Evolutionary conservation across 768 basidiomycete genomes (phyloP), one percentile per base, ranked within the genome.

Genomic region (Pulveroboletus sp.): DNA sequence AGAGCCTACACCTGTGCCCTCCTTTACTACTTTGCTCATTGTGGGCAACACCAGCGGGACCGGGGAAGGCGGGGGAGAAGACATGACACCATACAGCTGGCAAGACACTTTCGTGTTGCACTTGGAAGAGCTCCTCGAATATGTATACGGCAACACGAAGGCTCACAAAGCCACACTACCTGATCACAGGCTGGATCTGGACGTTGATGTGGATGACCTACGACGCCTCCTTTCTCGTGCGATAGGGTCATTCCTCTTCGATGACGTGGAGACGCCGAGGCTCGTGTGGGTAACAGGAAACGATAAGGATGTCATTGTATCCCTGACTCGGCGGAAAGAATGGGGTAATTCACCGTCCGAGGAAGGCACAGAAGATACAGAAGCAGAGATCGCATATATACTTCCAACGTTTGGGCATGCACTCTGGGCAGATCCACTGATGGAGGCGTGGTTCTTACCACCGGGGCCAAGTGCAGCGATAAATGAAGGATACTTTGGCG

Each of bases 351-450:
- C 51, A n/a, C 18, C 32, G 27, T 50, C 46, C 8, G 57, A 42
- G n/a, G 45, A 50, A 21, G 60, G 51, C 7, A 57, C 44, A 15
- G 61, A 60, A 14, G 66, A 52, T 6, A 57, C 44, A 15, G 61
- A 60, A 14, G 66, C 52, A 21, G 67, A 65, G 17, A 57, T 69
- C 57, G 54, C 64, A 61, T 57, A 64, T 64, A 47, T 74, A 14
- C 59, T 45, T 70, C 82, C 32, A 69, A 71, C 56, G 43, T 81
- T 54, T 59, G 53, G 74, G 1, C 80, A 77, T 55, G 81, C 84
- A 11, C 55, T 89, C 21, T 90, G 85, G 81, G 87, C 85, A 27
- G 88, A 90, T 62, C 88, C 88, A 9, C 67, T 89, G 35, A 72
- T 88, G 33, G 88, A 89, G 63, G 71, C 76, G 5, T 74, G 82